These are phyloP conservation scores for Mercurialis annua DNA, from an alignment of 345 rosid species.

Conservation along the genomic window DNA sequence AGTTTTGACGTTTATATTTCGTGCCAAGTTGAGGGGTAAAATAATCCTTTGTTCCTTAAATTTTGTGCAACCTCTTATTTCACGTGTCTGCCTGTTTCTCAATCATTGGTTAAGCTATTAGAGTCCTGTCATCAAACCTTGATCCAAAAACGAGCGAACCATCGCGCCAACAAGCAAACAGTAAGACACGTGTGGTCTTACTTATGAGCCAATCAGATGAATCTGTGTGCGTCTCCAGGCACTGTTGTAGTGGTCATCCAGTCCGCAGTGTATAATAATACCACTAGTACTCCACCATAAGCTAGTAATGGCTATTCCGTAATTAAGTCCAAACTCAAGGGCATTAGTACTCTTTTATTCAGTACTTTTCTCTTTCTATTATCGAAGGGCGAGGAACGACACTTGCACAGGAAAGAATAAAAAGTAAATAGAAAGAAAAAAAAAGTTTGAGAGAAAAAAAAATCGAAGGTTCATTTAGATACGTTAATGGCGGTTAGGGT, in stretches of 20 bases:
- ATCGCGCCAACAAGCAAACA: background rate
- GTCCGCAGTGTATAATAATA: background rate
- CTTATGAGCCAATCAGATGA: background rate
- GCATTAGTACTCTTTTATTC: background rate
- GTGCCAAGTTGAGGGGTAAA: too few relatives aligned
- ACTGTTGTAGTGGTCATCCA: background rate
- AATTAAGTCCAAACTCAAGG: conserved; percentile 10
- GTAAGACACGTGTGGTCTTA: background rate
- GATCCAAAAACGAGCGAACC: background rate
- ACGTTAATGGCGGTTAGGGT: conserved; percentile 60
- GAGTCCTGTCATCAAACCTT: background rate
- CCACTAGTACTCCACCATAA: too few relatives aligned
- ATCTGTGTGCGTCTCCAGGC: background rate
- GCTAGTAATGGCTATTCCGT: conserved; percentile 11
- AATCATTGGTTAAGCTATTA: background rate
- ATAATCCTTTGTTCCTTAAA: too few relatives aligned
- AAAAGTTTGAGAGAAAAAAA: conserved; percentile 25
- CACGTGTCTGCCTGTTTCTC: conserved; percentile 1
- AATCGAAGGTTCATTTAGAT: conserved; percentile 31
- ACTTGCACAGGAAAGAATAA: conserved; percentile 27
- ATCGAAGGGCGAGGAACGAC: conserved; percentile 28
- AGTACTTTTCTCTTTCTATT: conserved; percentile 15
- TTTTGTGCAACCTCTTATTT: background rate
- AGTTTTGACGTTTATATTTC: too few relatives aligned
- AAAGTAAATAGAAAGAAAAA: conserved; percentile 13